Evolutionary conservation across 2,329 filamentous ascomycete species (phyloP).

Genomic region (Fonsecaea erecta): DNA sequence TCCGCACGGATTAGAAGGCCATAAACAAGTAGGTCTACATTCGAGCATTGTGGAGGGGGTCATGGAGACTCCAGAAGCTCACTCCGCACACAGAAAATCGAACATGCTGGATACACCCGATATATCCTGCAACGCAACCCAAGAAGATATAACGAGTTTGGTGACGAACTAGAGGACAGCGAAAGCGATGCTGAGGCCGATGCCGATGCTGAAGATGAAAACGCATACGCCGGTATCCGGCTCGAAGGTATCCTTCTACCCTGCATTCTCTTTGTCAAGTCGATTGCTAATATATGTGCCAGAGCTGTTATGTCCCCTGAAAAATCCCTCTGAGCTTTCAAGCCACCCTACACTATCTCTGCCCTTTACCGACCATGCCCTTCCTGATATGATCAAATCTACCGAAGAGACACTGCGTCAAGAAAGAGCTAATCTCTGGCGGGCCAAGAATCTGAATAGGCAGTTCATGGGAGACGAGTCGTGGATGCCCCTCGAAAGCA

Average conservation of each 20-base stretch:
- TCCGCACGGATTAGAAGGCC: conserved; percentile 56
- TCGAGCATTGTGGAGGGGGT: background rate
- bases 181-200: conserved; percentile 64
- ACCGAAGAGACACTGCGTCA: conserved; percentile 62
- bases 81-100: conserved; percentile 55
- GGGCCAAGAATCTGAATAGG: conserved; percentile 62
- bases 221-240: conserved; percentile 63
- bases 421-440: conserved; percentile 61
- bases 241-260: conserved; percentile 56
- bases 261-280: background rate
- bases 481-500: conserved; percentile 61
- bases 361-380: conserved; percentile 63
- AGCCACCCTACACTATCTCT: conserved; percentile 63
- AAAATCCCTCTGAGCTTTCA: conserved; percentile 64
- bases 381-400: conserved; percentile 61
- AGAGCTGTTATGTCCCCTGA: conserved; percentile 66
- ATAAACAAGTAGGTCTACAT: conserved; percentile 56
- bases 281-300: conserved; percentile 14
- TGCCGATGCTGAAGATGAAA: conserved; percentile 62
- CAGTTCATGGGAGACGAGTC: conserved; percentile 64
- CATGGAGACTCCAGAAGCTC: conserved; percentile 10
- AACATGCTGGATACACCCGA: conserved; percentile 66
- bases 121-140: conserved; percentile 65
- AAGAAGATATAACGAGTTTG: conserved; percentile 65
- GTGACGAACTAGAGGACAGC: conserved; percentile 63